Evolutionary conservation across 352 stramenopile species (phyloP).

Genomic region (Pythium folliculosum): DNA sequence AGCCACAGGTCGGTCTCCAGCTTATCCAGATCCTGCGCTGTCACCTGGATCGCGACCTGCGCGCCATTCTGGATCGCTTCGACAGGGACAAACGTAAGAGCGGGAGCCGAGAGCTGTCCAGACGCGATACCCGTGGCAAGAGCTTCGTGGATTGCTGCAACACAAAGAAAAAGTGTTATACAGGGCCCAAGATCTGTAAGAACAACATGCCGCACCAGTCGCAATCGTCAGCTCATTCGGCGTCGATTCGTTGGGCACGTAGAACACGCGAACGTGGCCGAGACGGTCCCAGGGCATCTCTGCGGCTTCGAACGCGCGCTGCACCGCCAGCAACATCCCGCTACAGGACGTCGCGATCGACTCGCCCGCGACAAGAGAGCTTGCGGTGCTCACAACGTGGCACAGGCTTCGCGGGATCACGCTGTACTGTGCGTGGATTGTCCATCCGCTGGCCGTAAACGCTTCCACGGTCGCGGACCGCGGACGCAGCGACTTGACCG

Average conservation of each 20-base stretch:
- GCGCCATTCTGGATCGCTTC: conserved; percentile 56
- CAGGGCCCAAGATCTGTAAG: background rate
- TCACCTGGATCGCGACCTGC: conserved; percentile 58
- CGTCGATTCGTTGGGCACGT: conserved; percentile 44
- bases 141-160: conserved; percentile 12
- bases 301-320: conserved; percentile 29
- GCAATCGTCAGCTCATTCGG: conserved; percentile 53
- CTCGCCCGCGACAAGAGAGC: background rate
- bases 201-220: conserved; percentile 22
- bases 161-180: background rate
- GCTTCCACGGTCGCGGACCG: conserved; percentile 16
- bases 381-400: conserved; percentile 41
- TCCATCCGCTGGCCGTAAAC: conserved; percentile 14
- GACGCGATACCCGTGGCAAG: background rate
- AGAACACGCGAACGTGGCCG: conserved; percentile 74
- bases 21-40: conserved; percentile 77
- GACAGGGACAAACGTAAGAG: conserved; percentile 78
- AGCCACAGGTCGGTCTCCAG: conserved; percentile 86
- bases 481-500: conserved; percentile 53
- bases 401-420: conserved; percentile 53
- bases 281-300: conserved; percentile 63
- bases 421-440: conserved; percentile 37
- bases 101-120: conserved; percentile 28
- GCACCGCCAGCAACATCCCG: conserved; percentile 36
- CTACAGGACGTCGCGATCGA: conserved; percentile 32